phyloP scores from a whole-genome alignment of 2,329 filamentous ascomycete species.

The Cercospora berteroae region DNA sequence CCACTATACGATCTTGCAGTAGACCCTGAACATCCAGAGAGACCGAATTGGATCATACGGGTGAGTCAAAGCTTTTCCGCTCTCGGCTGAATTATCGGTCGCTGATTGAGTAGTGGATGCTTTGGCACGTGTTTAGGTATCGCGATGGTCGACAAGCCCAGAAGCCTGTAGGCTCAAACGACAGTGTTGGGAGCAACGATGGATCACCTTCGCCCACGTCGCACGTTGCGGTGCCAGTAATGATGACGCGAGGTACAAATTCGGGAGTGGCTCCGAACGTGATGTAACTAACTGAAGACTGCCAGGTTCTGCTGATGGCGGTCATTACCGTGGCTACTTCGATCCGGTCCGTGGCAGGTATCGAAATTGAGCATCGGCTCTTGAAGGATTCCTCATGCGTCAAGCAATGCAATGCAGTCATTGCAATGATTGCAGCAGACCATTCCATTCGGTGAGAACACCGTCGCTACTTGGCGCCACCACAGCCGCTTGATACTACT shows the following conservation, averaged over 20 bases:
- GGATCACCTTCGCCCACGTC: background rate
- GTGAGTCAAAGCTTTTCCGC: background rate
- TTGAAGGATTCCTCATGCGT: background rate
- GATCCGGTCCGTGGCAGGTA: slow-evolving; percentile 7
- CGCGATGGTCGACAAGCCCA: slow-evolving; percentile 38
- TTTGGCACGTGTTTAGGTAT: slow-evolving; percentile 51
- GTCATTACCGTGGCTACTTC: slow-evolving; percentile 7
- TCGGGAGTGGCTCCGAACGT: background rate
- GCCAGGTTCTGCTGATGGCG: background rate
- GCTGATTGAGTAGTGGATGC: slow-evolving; percentile 39
- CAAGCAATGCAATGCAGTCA: background rate
- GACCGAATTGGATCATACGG: slow-evolving; percentile 47
- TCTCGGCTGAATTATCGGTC: background rate
- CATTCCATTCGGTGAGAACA: background rate
- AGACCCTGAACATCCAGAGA: slow-evolving; percentile 37
- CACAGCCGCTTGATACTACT: background rate
- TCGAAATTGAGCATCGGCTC: slow-evolving; percentile 4
- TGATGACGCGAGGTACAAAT: background rate
- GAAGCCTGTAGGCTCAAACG: background rate
- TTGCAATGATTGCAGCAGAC: background rate
- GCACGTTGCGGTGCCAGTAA: background rate
- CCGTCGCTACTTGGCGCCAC: background rate
- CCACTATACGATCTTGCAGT: slow-evolving; percentile 42
- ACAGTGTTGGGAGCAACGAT: background rate
- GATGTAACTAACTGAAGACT: background rate